Evolutionary conservation across 768 basidiomycete genomes (phyloP).

Genomic region (Naganishia vishniacii): DNA sequence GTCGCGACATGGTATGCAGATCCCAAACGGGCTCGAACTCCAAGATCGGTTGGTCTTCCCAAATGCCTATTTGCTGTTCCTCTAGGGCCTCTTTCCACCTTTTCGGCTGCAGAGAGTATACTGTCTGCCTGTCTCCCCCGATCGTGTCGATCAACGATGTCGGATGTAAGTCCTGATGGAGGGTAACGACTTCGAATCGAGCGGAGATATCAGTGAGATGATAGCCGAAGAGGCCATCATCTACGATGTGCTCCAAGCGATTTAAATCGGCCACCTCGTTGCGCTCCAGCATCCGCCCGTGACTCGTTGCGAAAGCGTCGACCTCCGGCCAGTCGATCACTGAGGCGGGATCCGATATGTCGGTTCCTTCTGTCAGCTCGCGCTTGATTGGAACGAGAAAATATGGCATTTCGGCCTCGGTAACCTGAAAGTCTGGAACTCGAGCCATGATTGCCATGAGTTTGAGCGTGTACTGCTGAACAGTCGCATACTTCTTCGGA

Average conservation of each 20-base stretch:
- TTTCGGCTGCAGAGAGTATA: not conserved
- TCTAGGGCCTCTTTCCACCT: not conserved
- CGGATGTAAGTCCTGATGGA: not conserved
- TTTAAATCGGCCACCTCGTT: conserved; percentile 7
- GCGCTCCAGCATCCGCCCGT: not conserved
- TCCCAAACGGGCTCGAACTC: conserved; percentile 5
- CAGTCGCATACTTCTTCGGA: not conserved
- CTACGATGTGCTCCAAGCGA: conserved; percentile 7
- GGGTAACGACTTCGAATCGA: conserved; percentile 13
- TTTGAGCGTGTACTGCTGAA: not conserved
- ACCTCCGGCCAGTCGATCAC: conserved; percentile 5
- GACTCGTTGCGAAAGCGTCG: not conserved
- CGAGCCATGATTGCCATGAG: conserved; percentile 9
- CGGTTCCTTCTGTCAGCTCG: not conserved
- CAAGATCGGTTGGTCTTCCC: conserved; percentile 9
- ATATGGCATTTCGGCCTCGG: conserved; percentile 3
- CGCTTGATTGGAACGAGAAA: not conserved
- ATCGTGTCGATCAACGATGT: not conserved
- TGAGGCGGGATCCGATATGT: not conserved
- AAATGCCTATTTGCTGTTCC: not conserved
- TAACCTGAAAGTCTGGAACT: not conserved
- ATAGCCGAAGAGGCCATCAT: conserved; percentile 19
- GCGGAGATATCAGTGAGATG: conserved; percentile 13
- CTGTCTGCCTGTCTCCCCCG: not conserved
- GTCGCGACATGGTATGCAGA: not conserved